Evolutionary conservation across 2,329 filamentous ascomycete genomes (phyloP), one percentile per base, ranked within the genome.

Genomic region (Chalaropsis thielavioides): DNA sequence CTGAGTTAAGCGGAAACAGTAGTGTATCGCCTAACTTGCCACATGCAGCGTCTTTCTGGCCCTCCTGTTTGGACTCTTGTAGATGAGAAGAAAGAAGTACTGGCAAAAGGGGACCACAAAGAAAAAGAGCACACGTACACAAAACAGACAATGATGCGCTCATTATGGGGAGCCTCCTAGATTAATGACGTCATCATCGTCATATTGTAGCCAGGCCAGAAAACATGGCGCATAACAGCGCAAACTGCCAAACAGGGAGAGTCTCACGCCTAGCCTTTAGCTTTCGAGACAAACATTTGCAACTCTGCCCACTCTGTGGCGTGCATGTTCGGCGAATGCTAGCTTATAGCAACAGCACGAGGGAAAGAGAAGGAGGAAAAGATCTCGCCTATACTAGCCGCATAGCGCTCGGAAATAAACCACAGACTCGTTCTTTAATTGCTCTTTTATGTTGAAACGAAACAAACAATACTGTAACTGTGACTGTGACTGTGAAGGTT

Each of bases 1-100:
- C 60, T 62, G 44, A 62, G 44, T 22, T 62, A 63, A 63, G 62
- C 62, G 62, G 46, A 63, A 58, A 56, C 46, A n/a, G 17, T 63
- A 40, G 40, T 63, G 51, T 31, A 10, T 63, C 46, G 46, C 62
- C 35, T 56, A 58, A 19, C 7, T 41, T 58, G 24, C 51, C 46
- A 24, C 15, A 44, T 43, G 7, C 35, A 38, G 31, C n/a, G 13
- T 61, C 5, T 58, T 59, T 17, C 31, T 58, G n/a, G 10, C 15
- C 3, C 15, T 38, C 17, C 4, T 24, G 8, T 24, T 17, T 38
- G 5, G 24, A 35, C 27, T 19, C 51, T 56, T 35, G 22, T 13
- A 15, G 22, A 49, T 38, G 27, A 41, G 7, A 17, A 49, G 7
- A 49, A 8, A 38, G 27, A 49, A 8, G 2, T 2, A 10, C 8